phyloP scores from a whole-genome alignment of 352 stramenopile genomes.

The Phytopythium helicoides region DNA sequence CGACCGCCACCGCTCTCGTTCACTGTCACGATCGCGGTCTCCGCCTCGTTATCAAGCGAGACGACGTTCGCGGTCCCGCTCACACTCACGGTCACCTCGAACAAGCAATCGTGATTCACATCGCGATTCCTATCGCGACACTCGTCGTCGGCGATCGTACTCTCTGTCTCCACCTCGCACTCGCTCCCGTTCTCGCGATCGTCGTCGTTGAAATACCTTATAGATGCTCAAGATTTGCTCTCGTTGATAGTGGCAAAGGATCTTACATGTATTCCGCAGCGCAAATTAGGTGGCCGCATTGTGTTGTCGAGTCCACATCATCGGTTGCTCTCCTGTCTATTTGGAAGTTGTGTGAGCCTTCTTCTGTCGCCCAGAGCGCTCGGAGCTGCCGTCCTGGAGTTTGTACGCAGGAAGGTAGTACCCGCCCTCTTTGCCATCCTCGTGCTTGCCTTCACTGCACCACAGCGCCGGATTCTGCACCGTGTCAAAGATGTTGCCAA shows the following conservation, averaged over 20 bases:
- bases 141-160: background rate
- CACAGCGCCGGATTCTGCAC: slow-evolving; percentile 92
- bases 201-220: background rate
- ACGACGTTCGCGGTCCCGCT: slow-evolving; percentile 14
- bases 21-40: slow-evolving; percentile 12
- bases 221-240: background rate
- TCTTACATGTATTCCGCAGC: too few species aligned
- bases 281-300: too few species aligned
- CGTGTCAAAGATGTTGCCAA: slow-evolving; percentile 95
- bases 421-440: slow-evolving; percentile 26
- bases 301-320: too few species aligned
- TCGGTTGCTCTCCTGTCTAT: slow-evolving; percentile 10
- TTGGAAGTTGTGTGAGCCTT: slow-evolving; percentile 70
- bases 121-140: background rate
- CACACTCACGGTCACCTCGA: slow-evolving; percentile 7
- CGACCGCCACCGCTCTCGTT: slow-evolving; percentile 8
- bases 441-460: slow-evolving; percentile 33
- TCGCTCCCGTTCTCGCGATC: slow-evolving; percentile 1
- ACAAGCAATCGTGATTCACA: slow-evolving; percentile 1
- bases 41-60: background rate
- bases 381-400: slow-evolving; percentile 61
- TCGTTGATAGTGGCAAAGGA: too few species aligned
- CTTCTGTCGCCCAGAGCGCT: slow-evolving; percentile 79
- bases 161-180: background rate
- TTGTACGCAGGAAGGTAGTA: slow-evolving; percentile 73